phyloP scores from a whole-genome alignment of 2,329 filamentous ascomycete genomes.

The Phaeosphaeriaceae sp. region DNA sequence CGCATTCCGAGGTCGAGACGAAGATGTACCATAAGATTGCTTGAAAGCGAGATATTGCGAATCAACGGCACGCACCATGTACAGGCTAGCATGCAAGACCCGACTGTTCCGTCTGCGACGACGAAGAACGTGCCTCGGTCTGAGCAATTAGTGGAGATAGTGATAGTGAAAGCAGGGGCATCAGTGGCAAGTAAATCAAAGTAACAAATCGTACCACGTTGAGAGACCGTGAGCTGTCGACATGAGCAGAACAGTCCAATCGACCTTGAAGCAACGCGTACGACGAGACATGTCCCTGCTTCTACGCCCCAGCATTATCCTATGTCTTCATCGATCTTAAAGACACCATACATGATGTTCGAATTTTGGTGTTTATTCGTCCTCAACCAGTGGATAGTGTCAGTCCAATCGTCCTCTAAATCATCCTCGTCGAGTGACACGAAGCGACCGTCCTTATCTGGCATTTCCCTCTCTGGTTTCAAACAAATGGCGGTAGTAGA shows the following conservation, averaged over 20 bases:
- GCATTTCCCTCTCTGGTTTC: not conserved
- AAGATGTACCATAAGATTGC: not conserved
- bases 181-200: too few relatives aligned
- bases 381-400: not conserved
- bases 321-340: not conserved
- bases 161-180: not conserved
- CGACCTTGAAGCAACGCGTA: not conserved
- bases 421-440: slow-evolving; percentile 3
- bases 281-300: not conserved
- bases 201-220: too few relatives aligned
- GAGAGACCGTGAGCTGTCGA: not conserved
- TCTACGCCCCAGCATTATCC: not conserved
- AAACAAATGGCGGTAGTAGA: not conserved
- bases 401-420: slow-evolving; percentile 1
- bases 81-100: not conserved
- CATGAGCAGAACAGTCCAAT: not conserved
- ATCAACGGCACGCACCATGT: too few relatives aligned
- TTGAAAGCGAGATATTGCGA: too few relatives aligned
- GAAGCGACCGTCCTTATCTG: not conserved
- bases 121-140: not conserved
- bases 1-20: not conserved
- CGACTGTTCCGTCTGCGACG: not conserved
- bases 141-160: not conserved
- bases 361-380: not conserved
- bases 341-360: not conserved